Evolutionary conservation across 345 rosid species (phyloP), one percentile per base, ranked within the genome.

Genomic region (Eucalyptus globulus): DNA sequence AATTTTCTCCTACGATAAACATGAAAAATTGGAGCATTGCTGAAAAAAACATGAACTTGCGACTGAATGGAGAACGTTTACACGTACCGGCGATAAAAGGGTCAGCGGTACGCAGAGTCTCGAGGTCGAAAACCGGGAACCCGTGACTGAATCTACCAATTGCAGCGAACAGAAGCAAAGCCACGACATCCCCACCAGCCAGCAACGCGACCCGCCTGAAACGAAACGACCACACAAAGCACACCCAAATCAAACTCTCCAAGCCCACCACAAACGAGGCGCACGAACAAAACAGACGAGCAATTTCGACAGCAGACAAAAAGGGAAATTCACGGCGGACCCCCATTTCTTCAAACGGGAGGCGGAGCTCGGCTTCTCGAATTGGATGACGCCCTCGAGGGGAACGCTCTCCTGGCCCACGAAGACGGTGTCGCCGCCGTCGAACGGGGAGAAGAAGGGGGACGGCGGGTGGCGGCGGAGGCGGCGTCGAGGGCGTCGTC

Each of bases 91-190:
- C 97, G 88, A 97, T 90, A 72, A 97, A 97, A 92, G 99, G 98
- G 88, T 97, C 99, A 87, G 98, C 97, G 85, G 99, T 95, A n/a
- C 96, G 97, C n/a, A 95, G 91, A 31, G 98, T 97, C 22, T 95
- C 97, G 9, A 92, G 29, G 85, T 94, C 93, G 58, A 96, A 92
- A 56, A 95, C 94, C 45, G 96, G 92, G 91, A 95, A 95, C 2
- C 99, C 99, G 87, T 97, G 99, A 90, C 95, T 94, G 90, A 93
- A 97, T 89, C 99, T 97, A 80, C 99, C 99, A 89, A 97, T 89
- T 14, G 99, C 97, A 83, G 98, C 92, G 93, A 97, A 97, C 86
- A 96, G 34, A 88, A 97, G 91, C 92, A 97, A 87, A 80, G 98
- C 98, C 89, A 95, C 90, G 14, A 96, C 99, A 91, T 97, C 99